Evolutionary conservation across 441 rosid species (phyloP), one percentile per base, ranked within the genome.

Genomic region (Biscutella laevigata): DNA sequence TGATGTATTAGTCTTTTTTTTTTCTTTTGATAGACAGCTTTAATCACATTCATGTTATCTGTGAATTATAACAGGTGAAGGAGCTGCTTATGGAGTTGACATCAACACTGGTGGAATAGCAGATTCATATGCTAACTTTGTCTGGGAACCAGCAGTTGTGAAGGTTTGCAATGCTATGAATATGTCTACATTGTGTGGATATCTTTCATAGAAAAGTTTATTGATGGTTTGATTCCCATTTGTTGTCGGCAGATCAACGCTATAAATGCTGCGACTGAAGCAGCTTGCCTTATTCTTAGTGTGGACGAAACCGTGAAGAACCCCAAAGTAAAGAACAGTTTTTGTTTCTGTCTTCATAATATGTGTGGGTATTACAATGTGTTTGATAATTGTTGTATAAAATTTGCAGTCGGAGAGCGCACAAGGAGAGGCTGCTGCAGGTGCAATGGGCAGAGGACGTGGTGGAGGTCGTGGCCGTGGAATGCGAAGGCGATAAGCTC

Each of bases 81-180:
- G 97, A 25, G 91, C 95, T 4, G 82, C 79, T 42, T 94, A 78
- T 57, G 99, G 99, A 54, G 99, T 94, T 61, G 97, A 94, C 65
- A 80, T 94, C 55, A 94, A 94, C 74, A 80, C 94, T 8, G 97
- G 96, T 29, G 99, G 96, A 68, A 85, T 94, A 19, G 83, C 83
- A 0, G 97, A 94, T 77, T 89, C 99, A 11, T 89, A 74, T 74
- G 82, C 94, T 9, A 89, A 81, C 79, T 89, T 94, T 51, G 97
- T 94, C 2, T 94, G 99, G 99, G 99, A 94, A 53, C 99, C 99
- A 62, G 80, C 99, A 8, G 96, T 89, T 48, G 99, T 94, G 3
- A 86, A 89, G 97, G 99, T 86, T 42, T 14, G 12, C 33, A 14
- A 46, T 8, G 16, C 15, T 29, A 21, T 53, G 26, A 20, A 7